Evolutionary conservation across 345 rosid genomes (phyloP), one percentile per base, ranked within the genome.

Genomic region (Nephelium lappaceum): DNA sequence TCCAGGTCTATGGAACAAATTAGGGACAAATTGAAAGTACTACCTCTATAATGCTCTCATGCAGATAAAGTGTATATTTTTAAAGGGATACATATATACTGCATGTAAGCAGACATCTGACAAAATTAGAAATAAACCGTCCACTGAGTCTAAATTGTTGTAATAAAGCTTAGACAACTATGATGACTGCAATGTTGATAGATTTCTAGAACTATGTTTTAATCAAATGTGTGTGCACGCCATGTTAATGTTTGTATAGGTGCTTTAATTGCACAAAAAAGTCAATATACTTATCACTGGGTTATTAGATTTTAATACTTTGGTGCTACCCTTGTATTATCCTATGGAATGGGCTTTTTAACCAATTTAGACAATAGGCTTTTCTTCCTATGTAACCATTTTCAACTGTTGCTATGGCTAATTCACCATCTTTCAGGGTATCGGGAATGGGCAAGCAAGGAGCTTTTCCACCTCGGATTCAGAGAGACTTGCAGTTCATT

Each of bases 401-500:
- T 23, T 71, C 75, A 39, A 71, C 74, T 72, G 60, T 49, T 71
- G 65, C 41, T 43, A 7, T 41, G 75, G 68, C 63, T 73, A 60
- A 3, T 57, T 79, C 45, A 71, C 73, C 78, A 47, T 78, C 27
- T 80, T 79, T 78, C 84, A 90, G 93, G 89, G 86, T 27, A 82
- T 79, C 55, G 84, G 90, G 12, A 86, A 83, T 61, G 84, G 89
- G 16, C 87, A 83, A 81, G 62, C 69, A 6, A 88, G 88, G 81
- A 87, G 71, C 69, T 72, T 82, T 78, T 77, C 86, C 49, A 60
- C 82, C 69, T 82, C 77, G 83, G 89, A 90, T 73, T 63, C 87
- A 4, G 93, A 88, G 72, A 85, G 86, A 72, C 93, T 88, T 75
- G 84, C 84, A 19, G 78, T 84, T 82, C 92, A 86, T 79, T 90